Percentiles rank a stretch among this genome's conserved stretches.
Evolutionary conservation across 2,329 filamentous ascomycete species (phyloP).

Genomic region (Aspergillus novoparasiticus): DNA sequence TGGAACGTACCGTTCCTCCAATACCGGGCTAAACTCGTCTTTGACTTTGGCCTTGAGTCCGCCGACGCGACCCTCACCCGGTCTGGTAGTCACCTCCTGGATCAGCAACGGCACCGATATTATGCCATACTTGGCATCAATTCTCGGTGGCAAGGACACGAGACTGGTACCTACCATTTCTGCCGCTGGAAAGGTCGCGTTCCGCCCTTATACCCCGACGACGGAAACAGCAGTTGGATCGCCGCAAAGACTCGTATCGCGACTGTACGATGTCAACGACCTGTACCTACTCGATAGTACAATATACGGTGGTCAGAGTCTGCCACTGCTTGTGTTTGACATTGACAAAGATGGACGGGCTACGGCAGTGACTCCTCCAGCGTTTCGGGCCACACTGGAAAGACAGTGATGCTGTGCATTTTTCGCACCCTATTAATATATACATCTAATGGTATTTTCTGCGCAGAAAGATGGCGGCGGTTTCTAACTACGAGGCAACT

Average conservation of each 20-base stretch:
- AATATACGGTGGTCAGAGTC: conserved; percentile 26
- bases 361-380: conserved; percentile 20
- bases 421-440: no score
- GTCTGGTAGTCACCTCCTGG: conserved; percentile 31
- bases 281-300: conserved; percentile 21
- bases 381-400: conserved; percentile 21
- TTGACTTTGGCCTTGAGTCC: conserved; percentile 22
- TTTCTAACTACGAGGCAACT: no score
- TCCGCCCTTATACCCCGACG: conserved; percentile 20
- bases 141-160: conserved; percentile 9
- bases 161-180: conserved; percentile 26
- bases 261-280: conserved; percentile 22
- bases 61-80: conserved; percentile 16
- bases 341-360: conserved; percentile 26
- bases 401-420: not conserved
- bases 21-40: conserved; percentile 26
- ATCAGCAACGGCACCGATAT: conserved; percentile 35
- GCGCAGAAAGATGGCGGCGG: no score
- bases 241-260: conserved; percentile 14
- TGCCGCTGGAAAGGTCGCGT: conserved; percentile 19
- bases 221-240: conserved; percentile 8
- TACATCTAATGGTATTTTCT: no score
- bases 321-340: conserved; percentile 32
- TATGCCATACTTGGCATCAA: conserved; percentile 8
- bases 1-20: conserved; percentile 30